A percentile compares a stretch with the other conserved stretches of the same genome.
Evolutionary conservation across 1,284 basidiomycete species (phyloP).

Genomic region (Mycena sp.): DNA sequence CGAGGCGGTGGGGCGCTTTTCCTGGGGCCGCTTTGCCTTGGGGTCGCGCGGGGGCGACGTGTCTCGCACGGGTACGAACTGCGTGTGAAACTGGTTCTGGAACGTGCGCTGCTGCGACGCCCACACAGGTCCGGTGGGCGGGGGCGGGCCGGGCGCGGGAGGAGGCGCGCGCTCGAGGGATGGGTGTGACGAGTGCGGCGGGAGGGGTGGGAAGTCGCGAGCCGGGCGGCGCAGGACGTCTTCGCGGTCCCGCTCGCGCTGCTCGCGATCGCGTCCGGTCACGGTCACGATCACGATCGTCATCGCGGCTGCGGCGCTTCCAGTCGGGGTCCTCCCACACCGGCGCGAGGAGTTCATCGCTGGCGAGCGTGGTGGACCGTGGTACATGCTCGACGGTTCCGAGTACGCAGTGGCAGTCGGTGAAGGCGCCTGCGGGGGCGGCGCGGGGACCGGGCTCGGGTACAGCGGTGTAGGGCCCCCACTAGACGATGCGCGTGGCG

Average conservation of each 20-base stretch:
- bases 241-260: conserved; percentile 5
- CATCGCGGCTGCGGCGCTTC: not conserved
- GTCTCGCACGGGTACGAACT: conserved; percentile 28
- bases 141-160: not conserved
- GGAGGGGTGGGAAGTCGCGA: conserved; percentile 3
- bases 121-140: not conserved
- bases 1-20: not conserved
- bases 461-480: not conserved
- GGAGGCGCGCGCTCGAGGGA: conserved; percentile 11
- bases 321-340: no score
- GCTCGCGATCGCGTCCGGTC: no score
- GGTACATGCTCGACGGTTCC: conserved; percentile 28
- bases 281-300: conserved; percentile 5
- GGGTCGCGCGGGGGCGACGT: conserved; percentile 7
- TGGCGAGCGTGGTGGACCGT: conserved; percentile 19
- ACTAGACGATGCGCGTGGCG: not conserved
- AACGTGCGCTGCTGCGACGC: conserved; percentile 15
- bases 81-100: conserved; percentile 29
- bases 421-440: conserved; percentile 9
- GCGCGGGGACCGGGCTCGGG: conserved; percentile 3
- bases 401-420: conserved; percentile 9
- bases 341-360: not conserved
- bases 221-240: not conserved
- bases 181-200: conserved; percentile 14
- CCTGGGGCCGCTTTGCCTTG: not conserved